Evolutionary conservation across 2,329 filamentous ascomycete genomes (phyloP).

Genomic region (Teratosphaeria gauchensis): DNA sequence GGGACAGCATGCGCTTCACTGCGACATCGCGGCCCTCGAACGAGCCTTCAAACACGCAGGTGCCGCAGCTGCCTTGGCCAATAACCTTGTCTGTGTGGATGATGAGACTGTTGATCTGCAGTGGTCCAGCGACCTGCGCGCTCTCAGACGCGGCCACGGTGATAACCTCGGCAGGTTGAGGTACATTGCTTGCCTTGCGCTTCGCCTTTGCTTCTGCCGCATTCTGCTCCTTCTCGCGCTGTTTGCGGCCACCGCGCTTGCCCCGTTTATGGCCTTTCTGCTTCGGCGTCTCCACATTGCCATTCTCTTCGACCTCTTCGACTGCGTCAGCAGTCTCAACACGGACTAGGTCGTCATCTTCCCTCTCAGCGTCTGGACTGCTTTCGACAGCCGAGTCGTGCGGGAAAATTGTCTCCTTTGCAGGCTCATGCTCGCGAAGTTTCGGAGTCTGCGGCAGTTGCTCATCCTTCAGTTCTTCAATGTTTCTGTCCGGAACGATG

Average conservation of each 20-base stretch:
- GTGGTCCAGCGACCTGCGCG: constrained; percentile 35
- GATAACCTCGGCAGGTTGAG: constrained; percentile 29
- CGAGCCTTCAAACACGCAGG: constrained; percentile 85
- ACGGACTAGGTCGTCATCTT: constrained; percentile 7
- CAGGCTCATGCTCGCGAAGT: constrained; percentile 25
- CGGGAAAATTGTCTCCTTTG: constrained; percentile 26
- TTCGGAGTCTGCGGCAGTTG: constrained; percentile 5
- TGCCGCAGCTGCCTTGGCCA: constrained; percentile 86
- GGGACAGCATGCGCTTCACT: constrained; percentile 91
- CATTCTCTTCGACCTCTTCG: constrained; percentile 3
- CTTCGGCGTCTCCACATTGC: constrained; percentile 3
- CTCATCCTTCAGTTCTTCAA: neutral
- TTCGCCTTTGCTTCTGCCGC: constrained; percentile 29
- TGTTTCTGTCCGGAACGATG: neutral
- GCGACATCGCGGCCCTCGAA: constrained; percentile 86
- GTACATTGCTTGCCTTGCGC: constrained; percentile 29
- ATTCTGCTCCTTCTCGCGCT: constrained; percentile 32
- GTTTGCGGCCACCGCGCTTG: constrained; percentile 37
- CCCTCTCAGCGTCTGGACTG: constrained; percentile 4
- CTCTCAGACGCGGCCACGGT: constrained; percentile 34
- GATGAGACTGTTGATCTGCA: constrained; percentile 52
- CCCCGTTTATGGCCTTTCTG: constrained; percentile 32
- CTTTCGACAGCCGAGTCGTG: constrained; percentile 12
- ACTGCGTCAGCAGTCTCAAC: constrained; percentile 5
- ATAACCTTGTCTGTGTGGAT: constrained; percentile 52